phyloP scores from a whole-genome alignment of 2,329 filamentous ascomycete genomes.

The Chrysoporthe puriensis region DNA sequence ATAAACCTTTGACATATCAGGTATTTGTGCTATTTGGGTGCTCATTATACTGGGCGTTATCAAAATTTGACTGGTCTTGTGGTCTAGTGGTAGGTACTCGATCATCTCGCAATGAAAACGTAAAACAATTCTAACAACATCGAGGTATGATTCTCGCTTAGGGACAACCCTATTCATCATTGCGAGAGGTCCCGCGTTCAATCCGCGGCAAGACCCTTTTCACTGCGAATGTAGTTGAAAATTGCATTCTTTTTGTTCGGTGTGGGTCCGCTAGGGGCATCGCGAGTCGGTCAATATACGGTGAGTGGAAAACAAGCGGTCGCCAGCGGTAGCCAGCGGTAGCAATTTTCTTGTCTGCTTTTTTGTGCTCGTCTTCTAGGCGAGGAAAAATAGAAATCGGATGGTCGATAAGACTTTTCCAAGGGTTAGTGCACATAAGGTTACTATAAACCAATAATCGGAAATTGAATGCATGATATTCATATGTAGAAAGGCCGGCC shows the following conservation, averaged over 20 bases:
- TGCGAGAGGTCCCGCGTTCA: constrained; percentile 17
- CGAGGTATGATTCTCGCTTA: constrained; percentile 19
- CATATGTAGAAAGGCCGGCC: neutral
- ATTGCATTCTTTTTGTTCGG: neutral
- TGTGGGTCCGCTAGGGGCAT: neutral
- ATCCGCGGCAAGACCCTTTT: constrained; percentile 16
- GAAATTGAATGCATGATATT: neutral
- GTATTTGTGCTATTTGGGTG: no score
- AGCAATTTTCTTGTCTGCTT: neutral
- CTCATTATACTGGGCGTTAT: no score
- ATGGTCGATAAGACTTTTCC: no score
- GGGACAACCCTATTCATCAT: constrained; percentile 18
- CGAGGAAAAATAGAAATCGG: neutral
- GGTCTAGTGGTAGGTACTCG: constrained; percentile 14
- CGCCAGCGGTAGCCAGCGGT: no score
- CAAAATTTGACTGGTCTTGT: constrained; percentile 2
- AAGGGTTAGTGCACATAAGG: no score
- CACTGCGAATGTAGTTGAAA: neutral
- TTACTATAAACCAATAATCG: neutral
- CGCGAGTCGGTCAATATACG: neutral
- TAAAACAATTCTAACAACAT: neutral
- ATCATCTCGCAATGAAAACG: no score
- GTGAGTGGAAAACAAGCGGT: neutral
- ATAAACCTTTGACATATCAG: no score
- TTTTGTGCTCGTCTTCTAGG: neutral